Conservation (phyloP, 768 basidiomycete genomes). For the Amanita polypyramis region DNA sequence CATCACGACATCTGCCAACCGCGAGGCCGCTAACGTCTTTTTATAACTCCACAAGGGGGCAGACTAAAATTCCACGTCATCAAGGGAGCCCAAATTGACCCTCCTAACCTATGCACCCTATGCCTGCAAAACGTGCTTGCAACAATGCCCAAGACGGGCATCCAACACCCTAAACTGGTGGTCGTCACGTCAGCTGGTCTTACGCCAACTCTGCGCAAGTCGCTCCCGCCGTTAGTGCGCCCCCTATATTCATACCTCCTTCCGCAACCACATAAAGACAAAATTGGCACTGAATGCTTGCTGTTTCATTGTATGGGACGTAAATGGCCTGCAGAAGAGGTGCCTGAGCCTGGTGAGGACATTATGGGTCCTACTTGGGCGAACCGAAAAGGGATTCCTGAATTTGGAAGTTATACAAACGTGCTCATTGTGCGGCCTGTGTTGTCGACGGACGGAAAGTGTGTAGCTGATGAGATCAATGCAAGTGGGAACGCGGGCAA, state of each 20-base stretch:
- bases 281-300: conserved; percentile 46
- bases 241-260: conserved; percentile 33
- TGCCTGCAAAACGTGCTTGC: conserved; percentile 44
- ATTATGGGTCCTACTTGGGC: conserved; percentile 40
- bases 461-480: conserved; percentile 24
- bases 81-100: conserved; percentile 38
- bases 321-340: conserved; percentile 33
- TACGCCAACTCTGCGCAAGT: conserved; percentile 29
- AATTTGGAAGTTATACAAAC: conserved; percentile 31
- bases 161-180: conserved; percentile 41
- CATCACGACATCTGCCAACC: not conserved
- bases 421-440: conserved; percentile 47
- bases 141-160: conserved; percentile 31
- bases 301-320: conserved; percentile 38
- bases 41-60: conserved; percentile 27
- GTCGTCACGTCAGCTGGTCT: conserved; percentile 43
- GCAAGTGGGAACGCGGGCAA: conserved; percentile 16
- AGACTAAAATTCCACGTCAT: conserved; percentile 30
- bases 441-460: conserved; percentile 47
- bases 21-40: not conserved
- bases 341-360: conserved; percentile 27
- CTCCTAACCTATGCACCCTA: conserved; percentile 49
- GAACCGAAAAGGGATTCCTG: conserved; percentile 28
- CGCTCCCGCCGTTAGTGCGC: conserved; percentile 37
- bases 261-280: conserved; percentile 43